Evolutionary conservation across 371 early-diverging fungal genomes (phyloP).

Genomic region (Aphelidium insulamus): DNA sequence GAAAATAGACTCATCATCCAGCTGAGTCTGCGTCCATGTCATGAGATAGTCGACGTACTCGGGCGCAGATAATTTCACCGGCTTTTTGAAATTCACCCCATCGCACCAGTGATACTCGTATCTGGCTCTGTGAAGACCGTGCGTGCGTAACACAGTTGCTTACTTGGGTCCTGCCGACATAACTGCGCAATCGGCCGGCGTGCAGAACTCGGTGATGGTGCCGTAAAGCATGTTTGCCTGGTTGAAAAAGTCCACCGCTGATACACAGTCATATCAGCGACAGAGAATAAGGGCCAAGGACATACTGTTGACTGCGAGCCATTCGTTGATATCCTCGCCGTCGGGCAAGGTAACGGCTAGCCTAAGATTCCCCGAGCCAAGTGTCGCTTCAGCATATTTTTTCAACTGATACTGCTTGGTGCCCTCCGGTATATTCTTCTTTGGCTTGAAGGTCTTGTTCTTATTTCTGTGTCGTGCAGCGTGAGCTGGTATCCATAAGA

Average conservation of each 20-base stretch:
- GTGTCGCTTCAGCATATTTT: constrained; percentile 37
- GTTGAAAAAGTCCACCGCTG: constrained; percentile 74
- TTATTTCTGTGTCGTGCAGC: too few species aligned
- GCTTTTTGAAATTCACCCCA: constrained; percentile 40
- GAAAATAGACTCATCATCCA: constrained; percentile 55
- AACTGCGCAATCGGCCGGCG: constrained; percentile 47
- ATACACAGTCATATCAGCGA: background rate
- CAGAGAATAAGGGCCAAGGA: background rate
- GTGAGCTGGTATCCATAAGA: too few species aligned
- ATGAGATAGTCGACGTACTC: constrained; percentile 59
- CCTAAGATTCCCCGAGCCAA: constrained; percentile 45
- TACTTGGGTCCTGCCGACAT: constrained; percentile 62
- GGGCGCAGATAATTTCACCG: constrained; percentile 55
- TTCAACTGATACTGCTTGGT: constrained; percentile 31
- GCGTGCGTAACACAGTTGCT: background rate
- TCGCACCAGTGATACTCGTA: constrained; percentile 71
- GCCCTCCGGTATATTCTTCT: constrained; percentile 17
- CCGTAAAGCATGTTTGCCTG: constrained; percentile 75
- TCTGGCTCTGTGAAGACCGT: constrained; percentile 9
- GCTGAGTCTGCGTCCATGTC: constrained; percentile 51
- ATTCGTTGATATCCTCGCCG: constrained; percentile 62
- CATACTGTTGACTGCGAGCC: constrained; percentile 63
- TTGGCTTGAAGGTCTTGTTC: too few species aligned
- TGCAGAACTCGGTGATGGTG: constrained; percentile 55
- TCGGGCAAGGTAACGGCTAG: constrained; percentile 51